Base-by-base conservation (phyloP, 2,329 filamentous ascomycete genomes). In the Penicillium olsonii region DNA sequence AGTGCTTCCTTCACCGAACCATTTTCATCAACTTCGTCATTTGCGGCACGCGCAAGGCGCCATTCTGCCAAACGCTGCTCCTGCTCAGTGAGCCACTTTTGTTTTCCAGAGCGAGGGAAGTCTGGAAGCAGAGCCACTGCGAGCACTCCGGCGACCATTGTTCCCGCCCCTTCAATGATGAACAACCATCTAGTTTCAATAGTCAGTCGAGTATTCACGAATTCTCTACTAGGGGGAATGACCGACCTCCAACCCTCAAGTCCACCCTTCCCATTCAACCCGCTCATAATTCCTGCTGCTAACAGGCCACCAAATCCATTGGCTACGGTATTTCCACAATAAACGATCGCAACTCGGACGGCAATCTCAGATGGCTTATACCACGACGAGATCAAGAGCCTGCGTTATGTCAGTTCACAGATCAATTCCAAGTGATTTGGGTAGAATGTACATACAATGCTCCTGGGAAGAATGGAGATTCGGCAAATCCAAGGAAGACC, bases 351-450 rank as follows among this genome's bases (percentile, higher is more conserved):
- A 34, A 76, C 75, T 4, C 76, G 65, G 15, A 70, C 60, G 1
- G 72, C 70, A 15, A 78, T 62, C 45, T 87, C 87, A 53, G 82
- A 81, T 35, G 85, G 78, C 0, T 84, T 88, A 60, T 90, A 89
- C 85, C 85, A 88, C 47, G 66, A 56, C 0, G 66, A 69, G 0
- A 75, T 53, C 33, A 56, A 24, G 2, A 53, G 48, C 29, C 53
- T 55, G n/a, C 5, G 14, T 14, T 5, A 5, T 31, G 12, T 31
- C n/a, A 31, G 29, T n/a, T 14, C 7, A 31, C 12, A 3, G 4
- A n/a, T n/a, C 3, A 4, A 5, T n/a, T n/a, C 12, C 12, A 7
- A n/a, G 4, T 15, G 2, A n/a, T 12, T 2, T n/a, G 5, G 12
- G 12, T n/a, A n/a, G 3, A 19, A 26, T 26, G 46, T 20, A 64